Evolutionary conservation across 305 asterid species (phyloP).

Genomic region (Salvia sclarea): DNA sequence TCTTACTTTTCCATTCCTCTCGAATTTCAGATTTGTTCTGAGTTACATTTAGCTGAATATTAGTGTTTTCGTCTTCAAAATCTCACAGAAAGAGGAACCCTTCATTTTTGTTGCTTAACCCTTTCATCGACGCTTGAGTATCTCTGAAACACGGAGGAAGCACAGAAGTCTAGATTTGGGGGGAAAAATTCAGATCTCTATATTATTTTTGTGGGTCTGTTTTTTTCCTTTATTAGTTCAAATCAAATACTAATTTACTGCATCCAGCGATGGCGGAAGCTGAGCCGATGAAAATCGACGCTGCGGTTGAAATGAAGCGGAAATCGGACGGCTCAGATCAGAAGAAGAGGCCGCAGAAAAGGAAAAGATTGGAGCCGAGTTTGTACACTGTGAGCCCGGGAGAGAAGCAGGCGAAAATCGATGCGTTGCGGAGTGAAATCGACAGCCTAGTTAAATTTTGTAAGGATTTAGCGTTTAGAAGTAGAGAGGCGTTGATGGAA

Average conservation of each 20-base stretch:
- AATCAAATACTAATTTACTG: background rate
- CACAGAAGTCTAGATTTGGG: background rate
- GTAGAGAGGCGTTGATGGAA: constrained; percentile 38
- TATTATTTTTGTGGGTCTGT: background rate
- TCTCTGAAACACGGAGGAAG: background rate
- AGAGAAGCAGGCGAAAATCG: constrained; percentile 46
- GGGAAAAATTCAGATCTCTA: background rate
- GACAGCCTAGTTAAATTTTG: constrained; percentile 46
- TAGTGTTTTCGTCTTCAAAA: background rate
- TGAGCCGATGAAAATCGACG: constrained; percentile 44
- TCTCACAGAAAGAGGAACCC: background rate
- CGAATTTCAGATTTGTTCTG: background rate
- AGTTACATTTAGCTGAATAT: background rate
- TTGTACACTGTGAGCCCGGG: constrained; percentile 31
- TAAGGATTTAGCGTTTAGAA: constrained; percentile 35
- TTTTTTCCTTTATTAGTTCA: background rate
- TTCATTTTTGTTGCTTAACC: background rate
- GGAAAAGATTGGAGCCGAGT: constrained; percentile 47
- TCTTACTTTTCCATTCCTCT: background rate
- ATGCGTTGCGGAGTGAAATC: constrained; percentile 45
- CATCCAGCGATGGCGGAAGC: constrained; percentile 39
- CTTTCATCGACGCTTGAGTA: background rate
- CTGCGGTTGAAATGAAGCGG: constrained; percentile 28
- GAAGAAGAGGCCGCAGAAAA: constrained; percentile 43
- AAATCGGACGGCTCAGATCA: constrained; percentile 33